Conservation (phyloP, 495 filamentous ascomycete genomes). For the Aspergillus nanangensis region DNA sequence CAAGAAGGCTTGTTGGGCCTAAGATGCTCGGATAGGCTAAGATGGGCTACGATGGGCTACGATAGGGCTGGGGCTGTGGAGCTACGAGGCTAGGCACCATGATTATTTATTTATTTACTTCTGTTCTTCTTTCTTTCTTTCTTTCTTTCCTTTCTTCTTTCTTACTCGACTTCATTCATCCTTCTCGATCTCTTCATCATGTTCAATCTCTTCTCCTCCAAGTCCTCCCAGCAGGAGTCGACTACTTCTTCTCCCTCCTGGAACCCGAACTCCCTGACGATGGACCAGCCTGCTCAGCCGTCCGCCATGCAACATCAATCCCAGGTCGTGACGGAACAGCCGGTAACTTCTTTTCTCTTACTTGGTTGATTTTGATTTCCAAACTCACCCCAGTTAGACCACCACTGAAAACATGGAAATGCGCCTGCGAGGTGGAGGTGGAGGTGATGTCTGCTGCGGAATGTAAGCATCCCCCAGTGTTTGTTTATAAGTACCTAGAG, state of each 20-base stretch:
- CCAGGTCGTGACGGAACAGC: constrained; percentile 30
- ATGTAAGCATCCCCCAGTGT: constrained; percentile 23
- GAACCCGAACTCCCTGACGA: constrained; percentile 27
- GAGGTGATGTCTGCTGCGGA: constrained; percentile 41
- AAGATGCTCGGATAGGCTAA: no score
- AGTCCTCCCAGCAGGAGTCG: constrained; percentile 30
- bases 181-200: constrained; percentile 14
- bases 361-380: background rate
- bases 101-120: no score
- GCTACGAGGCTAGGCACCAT: no score
- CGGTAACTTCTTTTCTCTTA: constrained; percentile 19
- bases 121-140: background rate
- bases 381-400: constrained; percentile 18
- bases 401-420: constrained; percentile 32
- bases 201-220: constrained; percentile 35
- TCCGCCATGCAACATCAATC: constrained; percentile 17
- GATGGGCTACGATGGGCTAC: background rate
- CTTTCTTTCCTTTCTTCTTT: background rate
- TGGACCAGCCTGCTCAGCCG: constrained; percentile 36
- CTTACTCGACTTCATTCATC: background rate
- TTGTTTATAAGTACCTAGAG: background rate
- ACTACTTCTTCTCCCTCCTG: constrained; percentile 19
- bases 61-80: no score
- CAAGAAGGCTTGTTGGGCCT: background rate
- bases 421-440: constrained; percentile 41